Conservation (phyloP, 257 asterid species). For the Ajuga chamaepitys region DNA sequence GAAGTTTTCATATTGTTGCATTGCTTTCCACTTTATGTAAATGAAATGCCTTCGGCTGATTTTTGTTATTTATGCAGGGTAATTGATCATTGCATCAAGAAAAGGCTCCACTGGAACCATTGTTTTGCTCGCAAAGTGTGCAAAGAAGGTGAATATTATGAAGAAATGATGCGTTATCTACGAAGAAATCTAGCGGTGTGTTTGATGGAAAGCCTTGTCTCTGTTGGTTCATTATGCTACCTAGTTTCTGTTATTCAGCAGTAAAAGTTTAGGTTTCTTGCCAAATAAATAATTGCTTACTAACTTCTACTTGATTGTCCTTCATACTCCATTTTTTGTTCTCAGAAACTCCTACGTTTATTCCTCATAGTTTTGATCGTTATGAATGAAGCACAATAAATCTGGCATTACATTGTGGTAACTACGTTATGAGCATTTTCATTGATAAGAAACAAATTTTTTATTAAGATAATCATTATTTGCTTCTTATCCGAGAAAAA, state of each 20-base stretch:
- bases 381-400: no score
- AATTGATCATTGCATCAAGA: conserved; percentile 82
- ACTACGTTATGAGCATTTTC: no score
- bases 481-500: no score
- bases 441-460: no score
- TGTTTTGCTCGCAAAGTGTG: conserved; percentile 91
- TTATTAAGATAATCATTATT: no score
- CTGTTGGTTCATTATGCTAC: conserved; percentile 6
- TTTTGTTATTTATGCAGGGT: conserved; percentile 49
- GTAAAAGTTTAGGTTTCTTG: not conserved
- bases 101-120: conserved; percentile 72
- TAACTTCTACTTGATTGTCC: no score
- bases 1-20: not conserved
- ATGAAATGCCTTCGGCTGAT: conserved; percentile 7
- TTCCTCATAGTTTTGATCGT: no score
- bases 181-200: conserved; percentile 86
- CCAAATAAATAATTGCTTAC: not conserved
- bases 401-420: no score
- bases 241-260: not conserved
- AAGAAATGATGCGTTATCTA: conserved; percentile 94
- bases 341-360: no score
- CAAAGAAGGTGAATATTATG: conserved; percentile 96
- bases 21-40: not conserved
- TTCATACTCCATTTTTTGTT: no score
- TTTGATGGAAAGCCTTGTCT: conserved; percentile 16